Percentiles rank a stretch among this genome's conserved stretches.
phyloP scores from a whole-genome alignment of 1,284 basidiomycete species.

The Cutaneotrichosporon sp. region DNA sequence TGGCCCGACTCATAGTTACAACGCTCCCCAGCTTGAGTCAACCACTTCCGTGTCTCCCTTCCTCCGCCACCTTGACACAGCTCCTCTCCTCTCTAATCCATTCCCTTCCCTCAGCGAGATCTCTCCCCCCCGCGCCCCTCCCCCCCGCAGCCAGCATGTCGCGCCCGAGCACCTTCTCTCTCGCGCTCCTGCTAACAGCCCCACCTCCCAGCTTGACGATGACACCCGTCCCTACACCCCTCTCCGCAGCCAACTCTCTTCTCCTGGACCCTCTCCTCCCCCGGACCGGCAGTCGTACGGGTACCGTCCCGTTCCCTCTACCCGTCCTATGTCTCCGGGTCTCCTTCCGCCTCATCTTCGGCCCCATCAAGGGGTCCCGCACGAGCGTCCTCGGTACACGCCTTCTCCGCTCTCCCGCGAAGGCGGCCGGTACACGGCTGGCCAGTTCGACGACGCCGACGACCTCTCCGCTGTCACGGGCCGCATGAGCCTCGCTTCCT shows the following conservation, averaged over 20 bases:
- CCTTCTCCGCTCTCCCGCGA: neutral
- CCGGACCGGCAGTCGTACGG: too few species aligned
- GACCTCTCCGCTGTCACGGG: neutral
- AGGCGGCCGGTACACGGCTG: neutral
- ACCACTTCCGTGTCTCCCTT: neutral
- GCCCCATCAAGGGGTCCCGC: neutral
- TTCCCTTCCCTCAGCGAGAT: too few species aligned
- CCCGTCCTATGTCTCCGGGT: neutral
- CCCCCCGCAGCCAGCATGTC: too few species aligned
- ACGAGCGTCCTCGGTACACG: constrained; percentile 1
- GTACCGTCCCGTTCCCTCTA: neutral
- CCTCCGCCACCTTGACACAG: too few species aligned
- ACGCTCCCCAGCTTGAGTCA: neutral
- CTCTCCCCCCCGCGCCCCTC: too few species aligned
- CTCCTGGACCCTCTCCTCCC: neutral
- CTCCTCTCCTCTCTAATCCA: too few species aligned
- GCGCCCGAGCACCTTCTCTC: neutral
- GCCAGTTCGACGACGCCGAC: constrained; percentile 2
- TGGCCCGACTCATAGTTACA: neutral
- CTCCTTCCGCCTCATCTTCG: neutral
- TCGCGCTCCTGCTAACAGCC: neutral
- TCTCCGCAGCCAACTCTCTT: neutral
- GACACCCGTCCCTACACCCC: neutral
- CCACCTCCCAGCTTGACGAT: neutral
- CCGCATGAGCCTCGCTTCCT: too few species aligned